Evolutionary conservation across 1,139 yeast genomes (phyloP).

Genomic region (Candida tropicalis): DNA sequence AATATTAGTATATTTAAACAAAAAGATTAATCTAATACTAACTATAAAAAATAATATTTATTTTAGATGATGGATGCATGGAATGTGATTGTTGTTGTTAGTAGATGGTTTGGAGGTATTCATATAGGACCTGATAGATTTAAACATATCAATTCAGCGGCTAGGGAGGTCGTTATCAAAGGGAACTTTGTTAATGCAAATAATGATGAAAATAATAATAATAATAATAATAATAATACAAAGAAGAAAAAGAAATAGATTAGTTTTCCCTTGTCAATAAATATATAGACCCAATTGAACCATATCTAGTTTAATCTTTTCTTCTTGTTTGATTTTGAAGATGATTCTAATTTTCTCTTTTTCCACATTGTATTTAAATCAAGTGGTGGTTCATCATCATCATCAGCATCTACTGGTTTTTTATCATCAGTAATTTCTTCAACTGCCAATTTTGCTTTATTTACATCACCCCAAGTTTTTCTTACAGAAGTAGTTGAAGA

Average conservation of each 20-base stretch:
- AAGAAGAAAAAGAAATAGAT: constrained; percentile 24
- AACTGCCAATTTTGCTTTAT: constrained; percentile 2
- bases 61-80: constrained; percentile 72
- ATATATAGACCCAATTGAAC: not conserved
- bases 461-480: constrained; percentile 27
- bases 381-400: constrained; percentile 5
- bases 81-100: constrained; percentile 85
- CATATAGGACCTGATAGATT: constrained; percentile 93
- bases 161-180: constrained; percentile 76
- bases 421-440: constrained; percentile 11
- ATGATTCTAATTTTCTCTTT: constrained; percentile 21
- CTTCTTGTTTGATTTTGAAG: constrained; percentile 16
- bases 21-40: constrained; percentile 22
- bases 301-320: constrained; percentile 7
- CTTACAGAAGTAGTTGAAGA: constrained; percentile 18
- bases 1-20: not conserved
- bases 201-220: constrained; percentile 7
- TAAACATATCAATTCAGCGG: constrained; percentile 87
- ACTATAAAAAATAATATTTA: too few relatives aligned
- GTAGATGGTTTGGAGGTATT: constrained; percentile 93
- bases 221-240: constrained; percentile 15
- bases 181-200: constrained; percentile 50
- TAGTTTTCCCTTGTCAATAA: not conserved
- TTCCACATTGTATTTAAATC: constrained; percentile 34
- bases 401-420: constrained; percentile 1